Percentiles rank a stretch among this genome's conserved stretches.
Evolutionary conservation across 208 protist genomes (phyloP).

Genomic region (Angomonas deanei): DNA sequence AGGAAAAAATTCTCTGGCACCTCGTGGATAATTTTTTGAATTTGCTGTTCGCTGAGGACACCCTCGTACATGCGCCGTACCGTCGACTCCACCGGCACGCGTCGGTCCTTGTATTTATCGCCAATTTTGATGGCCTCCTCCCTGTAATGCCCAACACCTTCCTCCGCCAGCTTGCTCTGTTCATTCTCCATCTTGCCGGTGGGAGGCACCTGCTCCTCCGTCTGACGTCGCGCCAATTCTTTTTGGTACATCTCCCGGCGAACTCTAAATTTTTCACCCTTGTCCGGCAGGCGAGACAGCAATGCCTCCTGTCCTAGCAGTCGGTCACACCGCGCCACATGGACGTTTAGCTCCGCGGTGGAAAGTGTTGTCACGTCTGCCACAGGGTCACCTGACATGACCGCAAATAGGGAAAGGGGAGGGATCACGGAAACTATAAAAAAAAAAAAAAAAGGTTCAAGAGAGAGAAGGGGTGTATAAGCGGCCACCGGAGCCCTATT

Average conservation of each 20-base stretch:
- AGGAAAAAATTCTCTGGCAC: slow-evolving; percentile 68
- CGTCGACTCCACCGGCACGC: slow-evolving; percentile 57
- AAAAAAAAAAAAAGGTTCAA: slow-evolving; percentile 8
- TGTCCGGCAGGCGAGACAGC: slow-evolving; percentile 49
- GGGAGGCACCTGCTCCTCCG: neutral
- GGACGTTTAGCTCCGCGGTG: slow-evolving; percentile 22
- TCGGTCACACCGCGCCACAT: slow-evolving; percentile 65
- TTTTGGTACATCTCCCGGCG: slow-evolving; percentile 30
- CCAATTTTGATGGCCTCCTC: slow-evolving; percentile 10
- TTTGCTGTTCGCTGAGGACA: slow-evolving; percentile 63
- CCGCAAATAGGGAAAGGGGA: neutral
- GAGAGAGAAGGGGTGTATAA: slow-evolving; percentile 8
- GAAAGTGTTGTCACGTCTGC: slow-evolving; percentile 25
- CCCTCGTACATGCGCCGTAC: slow-evolving; percentile 70
- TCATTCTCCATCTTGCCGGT: neutral
- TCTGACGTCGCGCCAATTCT: slow-evolving; percentile 32
- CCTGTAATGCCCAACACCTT: neutral
- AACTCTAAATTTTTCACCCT: slow-evolving; percentile 36
- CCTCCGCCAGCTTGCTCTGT: slow-evolving; percentile 10
- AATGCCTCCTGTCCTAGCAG: slow-evolving; percentile 41
- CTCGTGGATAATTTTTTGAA: slow-evolving; percentile 60
- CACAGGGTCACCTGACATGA: neutral
- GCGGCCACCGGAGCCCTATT: neutral
- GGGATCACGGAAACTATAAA: slow-evolving; percentile 4
- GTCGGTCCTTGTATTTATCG: slow-evolving; percentile 50